Evolutionary conservation across 106 monocot species (phyloP).

Genomic region (Phalaenopsis equestris): DNA sequence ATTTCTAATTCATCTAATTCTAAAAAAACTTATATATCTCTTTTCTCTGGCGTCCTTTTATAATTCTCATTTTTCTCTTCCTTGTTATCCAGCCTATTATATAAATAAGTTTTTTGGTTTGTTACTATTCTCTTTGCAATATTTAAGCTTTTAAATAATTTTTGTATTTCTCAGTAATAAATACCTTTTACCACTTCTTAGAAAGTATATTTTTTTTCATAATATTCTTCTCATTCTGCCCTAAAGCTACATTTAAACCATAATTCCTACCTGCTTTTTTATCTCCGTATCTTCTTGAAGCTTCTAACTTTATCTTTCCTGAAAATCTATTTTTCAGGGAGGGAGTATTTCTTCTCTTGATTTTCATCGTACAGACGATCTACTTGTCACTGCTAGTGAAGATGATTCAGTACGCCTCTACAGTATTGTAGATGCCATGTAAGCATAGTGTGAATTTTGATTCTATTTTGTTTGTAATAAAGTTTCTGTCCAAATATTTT

Average conservation of each 20-base stretch:
- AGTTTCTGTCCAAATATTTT: neutral
- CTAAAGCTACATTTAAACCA: neutral
- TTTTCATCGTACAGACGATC: slow-evolving; percentile 87
- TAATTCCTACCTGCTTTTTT: neutral
- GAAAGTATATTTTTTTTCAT: neutral
- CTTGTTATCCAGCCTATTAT: neutral
- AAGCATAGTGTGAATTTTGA: slow-evolving; percentile 14
- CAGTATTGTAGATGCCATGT: slow-evolving; percentile 79
- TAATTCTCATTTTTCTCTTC: neutral
- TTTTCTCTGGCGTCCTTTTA: neutral
- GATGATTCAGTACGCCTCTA: slow-evolving; percentile 92
- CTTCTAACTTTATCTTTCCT: neutral
- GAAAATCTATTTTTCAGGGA: slow-evolving; percentile 24
- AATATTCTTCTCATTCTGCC: neutral
- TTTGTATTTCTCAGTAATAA: neutral
- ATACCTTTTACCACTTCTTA: neutral
- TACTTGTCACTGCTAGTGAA: slow-evolving; percentile 75
- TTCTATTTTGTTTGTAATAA: neutral
- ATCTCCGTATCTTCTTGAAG: neutral
- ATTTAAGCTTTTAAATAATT: neutral
- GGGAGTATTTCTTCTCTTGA: slow-evolving; percentile 81
- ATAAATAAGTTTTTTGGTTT: neutral
- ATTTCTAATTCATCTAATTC: neutral
- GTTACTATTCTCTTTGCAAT: neutral
- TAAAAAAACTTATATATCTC: neutral